phyloP scores from a whole-genome alignment of 345 rosid genomes.

The Microcos paniculata region DNA sequence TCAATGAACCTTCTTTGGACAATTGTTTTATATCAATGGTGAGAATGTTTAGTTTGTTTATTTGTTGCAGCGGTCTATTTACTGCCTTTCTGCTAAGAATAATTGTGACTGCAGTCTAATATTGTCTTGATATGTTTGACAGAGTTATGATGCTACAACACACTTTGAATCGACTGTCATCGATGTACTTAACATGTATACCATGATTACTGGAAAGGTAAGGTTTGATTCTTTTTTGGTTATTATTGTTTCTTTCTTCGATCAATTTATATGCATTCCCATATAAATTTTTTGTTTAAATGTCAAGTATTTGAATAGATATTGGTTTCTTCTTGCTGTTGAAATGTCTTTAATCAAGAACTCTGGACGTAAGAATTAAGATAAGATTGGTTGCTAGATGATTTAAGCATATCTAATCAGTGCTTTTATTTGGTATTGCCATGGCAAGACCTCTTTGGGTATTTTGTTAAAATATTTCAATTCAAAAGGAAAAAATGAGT shows the following conservation, averaged over 20 bases:
- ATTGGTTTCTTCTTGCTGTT: neutral
- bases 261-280: neutral
- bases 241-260: neutral
- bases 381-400: neutral
- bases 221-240: neutral
- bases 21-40: slow-evolving; percentile 89
- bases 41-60: slow-evolving; percentile 30
- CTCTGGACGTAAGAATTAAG: neutral
- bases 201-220: slow-evolving; percentile 98
- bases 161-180: slow-evolving; percentile 90
- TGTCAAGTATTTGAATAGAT: neutral
- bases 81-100: neutral
- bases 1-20: slow-evolving; percentile 72
- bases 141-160: slow-evolving; percentile 98
- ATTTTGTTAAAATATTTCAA: too few species aligned
- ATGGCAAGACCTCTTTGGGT: neutral
- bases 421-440: neutral
- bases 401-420: neutral
- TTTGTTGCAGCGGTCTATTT: neutral
- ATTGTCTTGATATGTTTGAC: slow-evolving; percentile 26
- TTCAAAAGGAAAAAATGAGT: too few species aligned
- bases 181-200: slow-evolving; percentile 89
- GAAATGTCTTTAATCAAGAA: neutral
- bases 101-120: slow-evolving; percentile 10
- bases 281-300: neutral